These are phyloP conservation scores for Senna tora DNA, from an alignment of 306 rosid genomes.

Conservation along the genomic window DNA sequence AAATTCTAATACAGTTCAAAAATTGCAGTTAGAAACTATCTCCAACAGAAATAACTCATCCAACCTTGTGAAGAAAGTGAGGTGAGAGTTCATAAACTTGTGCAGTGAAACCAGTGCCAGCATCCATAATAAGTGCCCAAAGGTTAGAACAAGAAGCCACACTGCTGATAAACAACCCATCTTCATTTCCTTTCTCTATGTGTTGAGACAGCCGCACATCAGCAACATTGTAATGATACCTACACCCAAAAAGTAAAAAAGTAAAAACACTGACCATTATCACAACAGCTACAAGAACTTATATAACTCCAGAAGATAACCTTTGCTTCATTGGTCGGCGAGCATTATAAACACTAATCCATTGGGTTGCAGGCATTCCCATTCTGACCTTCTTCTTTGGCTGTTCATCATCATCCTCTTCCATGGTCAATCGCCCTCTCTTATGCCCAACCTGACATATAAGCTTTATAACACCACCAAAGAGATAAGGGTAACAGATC, in stretches of 20 bases:
- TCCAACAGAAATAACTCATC: background rate
- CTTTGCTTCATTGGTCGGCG: conserved; percentile 81
- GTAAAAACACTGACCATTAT: background rate
- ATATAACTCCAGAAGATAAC: conserved; percentile 34
- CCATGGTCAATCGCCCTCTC: conserved; percentile 59
- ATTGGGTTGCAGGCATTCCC: conserved; percentile 74
- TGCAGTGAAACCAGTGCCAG: conserved; percentile 68
- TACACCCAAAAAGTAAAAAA: conserved; percentile 15
- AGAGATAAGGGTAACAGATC: background rate
- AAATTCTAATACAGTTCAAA: conserved; percentile 8
- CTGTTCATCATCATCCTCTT: conserved; percentile 68
- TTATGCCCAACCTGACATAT: conserved; percentile 61
- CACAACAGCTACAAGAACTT: background rate
- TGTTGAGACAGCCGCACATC: conserved; percentile 68
- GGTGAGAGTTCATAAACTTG: conserved; percentile 75
- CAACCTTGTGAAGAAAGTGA: conserved; percentile 72
- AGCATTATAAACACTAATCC: conserved; percentile 76
- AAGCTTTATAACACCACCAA: conserved; percentile 49
- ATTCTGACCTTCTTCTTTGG: conserved; percentile 77
- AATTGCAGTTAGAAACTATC: background rate
- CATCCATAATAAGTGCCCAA: conserved; percentile 86
- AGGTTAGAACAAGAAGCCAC: conserved; percentile 62
- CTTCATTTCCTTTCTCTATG: conserved; percentile 70
- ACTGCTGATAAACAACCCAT: conserved; percentile 64
- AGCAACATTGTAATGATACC: conserved; percentile 81